Base-by-base conservation (phyloP, 257 asterid species). In the Gentiana straminea region DNA sequence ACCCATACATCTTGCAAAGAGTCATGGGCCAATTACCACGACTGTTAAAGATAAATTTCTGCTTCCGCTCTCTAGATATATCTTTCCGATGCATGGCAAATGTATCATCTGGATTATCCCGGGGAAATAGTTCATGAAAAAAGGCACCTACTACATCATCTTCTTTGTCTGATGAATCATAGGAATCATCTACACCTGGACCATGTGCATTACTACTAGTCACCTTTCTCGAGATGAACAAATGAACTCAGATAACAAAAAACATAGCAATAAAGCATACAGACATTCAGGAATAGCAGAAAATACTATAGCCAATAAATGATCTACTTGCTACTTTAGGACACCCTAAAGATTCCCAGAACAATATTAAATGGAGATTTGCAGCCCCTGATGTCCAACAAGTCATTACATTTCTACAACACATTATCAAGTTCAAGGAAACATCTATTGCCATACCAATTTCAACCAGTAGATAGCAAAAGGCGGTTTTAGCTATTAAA, bases 1-100 rank as follows among this genome's bases (percentile, higher is more conserved):
- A 33, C 55, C 94, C 94, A 62, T 84, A 68, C 73, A 55, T 82
- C 55, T 52, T 34, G 70, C 91, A 79, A 75, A 60, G 65, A 11
- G 58, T 54, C 56, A 79, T 74, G 73, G 82, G 54, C 65, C 51
- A 57, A 35, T 61, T 64, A 62, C 77, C 76, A 47, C 77, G 83
- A 64, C 33, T 57, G 62, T 65, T 77, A 51, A 58, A 79, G 56
- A 72, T 68, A 73, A 68, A 79, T 64, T 70, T 86, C 54, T 71
- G 75, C 79, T 82, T 90, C 79, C 73, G 82, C 57, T 72, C 81
- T 65, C 84, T 76, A 55, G 84, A 54, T 24, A 70, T 33, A 36
- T 76, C 80, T 73, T 86, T 84, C 67, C 81, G 73, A 56, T 58
- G 80, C 67, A 46, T 7, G 36, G 84, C 77, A 59, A 62, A 15